Conservation (phyloP, 2,329 filamentous ascomycete genomes). For the Pyrenophora teres region DNA sequence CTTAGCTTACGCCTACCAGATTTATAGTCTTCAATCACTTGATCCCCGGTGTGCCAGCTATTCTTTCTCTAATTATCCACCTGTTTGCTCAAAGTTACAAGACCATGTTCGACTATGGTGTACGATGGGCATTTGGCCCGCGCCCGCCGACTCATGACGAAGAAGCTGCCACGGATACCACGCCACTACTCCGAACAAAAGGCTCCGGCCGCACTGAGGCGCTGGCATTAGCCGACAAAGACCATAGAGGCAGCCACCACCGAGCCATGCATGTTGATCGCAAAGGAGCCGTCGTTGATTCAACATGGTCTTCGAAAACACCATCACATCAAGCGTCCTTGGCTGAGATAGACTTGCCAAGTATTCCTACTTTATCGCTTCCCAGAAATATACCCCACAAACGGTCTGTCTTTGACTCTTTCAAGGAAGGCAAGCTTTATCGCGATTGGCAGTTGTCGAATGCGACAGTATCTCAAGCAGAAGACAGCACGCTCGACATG, state of each 20-base stretch:
- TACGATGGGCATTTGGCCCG: slow-evolving; percentile 6
- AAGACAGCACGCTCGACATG: not conserved
- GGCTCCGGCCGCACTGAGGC: not conserved
- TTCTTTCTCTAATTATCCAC: not conserved
- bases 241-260: not conserved
- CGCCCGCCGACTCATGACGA: not conserved
- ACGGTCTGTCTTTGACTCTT: not conserved
- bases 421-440: not conserved
- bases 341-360: not conserved
- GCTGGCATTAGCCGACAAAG: not conserved
- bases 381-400: not conserved
- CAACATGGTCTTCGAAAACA: not conserved
- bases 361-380: slow-evolving; percentile 4
- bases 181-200: slow-evolving; percentile 1
- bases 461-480: not conserved
- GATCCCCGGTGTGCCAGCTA: not conserved
- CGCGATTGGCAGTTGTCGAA: not conserved
- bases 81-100: not conserved
- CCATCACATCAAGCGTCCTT: not conserved
- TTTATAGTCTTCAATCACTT: not conserved
- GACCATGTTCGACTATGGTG: slow-evolving; percentile 3
- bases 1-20: too few relatives aligned
- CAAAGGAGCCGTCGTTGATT: not conserved
- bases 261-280: not conserved
- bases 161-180: slow-evolving; percentile 1